Conservation (phyloP, 345 rosid species). For the Sisymbrium irio region DNA sequence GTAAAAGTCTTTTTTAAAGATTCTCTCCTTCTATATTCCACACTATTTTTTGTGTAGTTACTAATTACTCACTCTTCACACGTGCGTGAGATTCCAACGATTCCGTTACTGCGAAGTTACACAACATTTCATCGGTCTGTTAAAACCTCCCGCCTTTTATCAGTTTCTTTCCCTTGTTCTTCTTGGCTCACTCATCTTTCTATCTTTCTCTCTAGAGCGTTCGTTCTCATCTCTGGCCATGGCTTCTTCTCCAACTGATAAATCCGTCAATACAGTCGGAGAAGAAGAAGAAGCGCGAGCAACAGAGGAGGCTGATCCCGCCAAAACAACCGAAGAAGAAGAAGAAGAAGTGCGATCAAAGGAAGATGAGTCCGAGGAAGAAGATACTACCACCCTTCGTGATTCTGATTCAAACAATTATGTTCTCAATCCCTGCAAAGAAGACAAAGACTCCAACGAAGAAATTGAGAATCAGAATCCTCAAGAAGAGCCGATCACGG, state of each 20-base stretch:
- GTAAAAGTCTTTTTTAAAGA: no score
- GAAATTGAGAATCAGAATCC: not conserved
- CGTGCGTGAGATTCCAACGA: no score
- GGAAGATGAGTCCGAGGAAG: not conserved
- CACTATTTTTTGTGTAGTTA: no score
- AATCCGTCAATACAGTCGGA: no score
- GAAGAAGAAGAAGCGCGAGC: no score
- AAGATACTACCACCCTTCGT: not conserved
- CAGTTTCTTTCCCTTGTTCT: not conserved
- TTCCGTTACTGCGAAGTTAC: no score
- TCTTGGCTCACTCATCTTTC: not conserved
- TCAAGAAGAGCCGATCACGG: not conserved
- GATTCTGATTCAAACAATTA: not conserved
- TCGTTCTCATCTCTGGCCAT: slow-evolving; percentile 25
- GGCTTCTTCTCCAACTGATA: slow-evolving; percentile 41
- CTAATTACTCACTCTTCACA: no score
- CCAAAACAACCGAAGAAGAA: not conserved
- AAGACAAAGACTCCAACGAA: not conserved
- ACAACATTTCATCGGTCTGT: not conserved
- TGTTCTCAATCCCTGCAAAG: not conserved
- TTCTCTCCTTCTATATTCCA: no score
- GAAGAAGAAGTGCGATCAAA: slow-evolving; percentile 9
- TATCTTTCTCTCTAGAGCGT: not conserved
- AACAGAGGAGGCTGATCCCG: no score
- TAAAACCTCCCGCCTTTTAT: not conserved